Percentiles rank a stretch among this genome's conserved stretches.
phyloP scores from a whole-genome alignment of 495 filamentous ascomycete species.

The Neurospora hispaniola region DNA sequence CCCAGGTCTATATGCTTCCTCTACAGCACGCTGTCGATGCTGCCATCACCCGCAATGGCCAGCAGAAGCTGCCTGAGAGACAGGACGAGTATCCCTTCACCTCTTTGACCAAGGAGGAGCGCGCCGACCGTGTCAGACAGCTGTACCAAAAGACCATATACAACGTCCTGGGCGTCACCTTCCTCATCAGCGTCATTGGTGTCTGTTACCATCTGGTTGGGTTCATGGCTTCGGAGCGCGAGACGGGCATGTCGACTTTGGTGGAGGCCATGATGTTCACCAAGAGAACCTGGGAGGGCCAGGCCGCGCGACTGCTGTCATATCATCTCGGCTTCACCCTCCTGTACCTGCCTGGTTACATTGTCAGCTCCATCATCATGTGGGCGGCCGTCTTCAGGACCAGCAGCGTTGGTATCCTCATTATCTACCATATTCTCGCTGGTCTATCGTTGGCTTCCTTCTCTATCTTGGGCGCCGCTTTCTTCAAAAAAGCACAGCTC shows the following conservation, averaged over 20 bases:
- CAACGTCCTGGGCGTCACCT: slow-evolving; percentile 54
- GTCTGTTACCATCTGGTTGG: slow-evolving; percentile 69
- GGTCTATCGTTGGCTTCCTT: slow-evolving; percentile 58
- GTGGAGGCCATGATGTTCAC: slow-evolving; percentile 77
- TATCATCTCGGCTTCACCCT: slow-evolving; percentile 59
- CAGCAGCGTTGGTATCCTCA: slow-evolving; percentile 46
- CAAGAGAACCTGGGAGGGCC: slow-evolving; percentile 50
- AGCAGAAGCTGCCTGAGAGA: slow-evolving; percentile 30
- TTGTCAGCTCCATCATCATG: slow-evolving; percentile 53
- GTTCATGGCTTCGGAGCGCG: slow-evolving; percentile 65
- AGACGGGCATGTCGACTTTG: slow-evolving; percentile 68
- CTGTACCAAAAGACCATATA: slow-evolving; percentile 61
- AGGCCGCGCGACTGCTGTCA: slow-evolving; percentile 53
- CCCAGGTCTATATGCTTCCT: slow-evolving; percentile 63
- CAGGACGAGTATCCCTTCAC: slow-evolving; percentile 66
- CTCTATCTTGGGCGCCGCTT: slow-evolving; percentile 57
- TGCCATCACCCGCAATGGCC: slow-evolving; percentile 50
- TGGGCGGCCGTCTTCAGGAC: slow-evolving; percentile 50
- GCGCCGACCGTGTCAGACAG: slow-evolving; percentile 45
- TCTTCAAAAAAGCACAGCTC: slow-evolving; percentile 70
- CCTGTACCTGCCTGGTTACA: slow-evolving; percentile 61
- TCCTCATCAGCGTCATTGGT: slow-evolving; percentile 58
- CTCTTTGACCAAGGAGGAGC: slow-evolving; percentile 50
- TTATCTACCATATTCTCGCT: slow-evolving; percentile 52
- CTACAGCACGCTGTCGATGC: slow-evolving; percentile 67